phyloP scores from a whole-genome alignment of 768 basidiomycete species.

The Pleurotus djamor region DNA sequence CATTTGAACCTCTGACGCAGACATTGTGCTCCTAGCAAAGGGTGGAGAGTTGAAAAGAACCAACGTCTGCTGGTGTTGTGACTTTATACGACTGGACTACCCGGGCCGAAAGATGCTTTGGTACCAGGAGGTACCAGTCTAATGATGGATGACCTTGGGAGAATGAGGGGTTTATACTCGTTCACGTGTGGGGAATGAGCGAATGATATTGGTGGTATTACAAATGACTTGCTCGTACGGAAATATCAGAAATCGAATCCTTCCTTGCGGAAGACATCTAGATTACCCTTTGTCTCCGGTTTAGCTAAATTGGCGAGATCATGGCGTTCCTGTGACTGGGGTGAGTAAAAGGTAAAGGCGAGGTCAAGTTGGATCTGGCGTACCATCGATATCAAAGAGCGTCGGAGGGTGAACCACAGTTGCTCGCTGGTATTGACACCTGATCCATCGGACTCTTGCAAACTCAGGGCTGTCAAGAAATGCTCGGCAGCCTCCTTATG shows the following conservation, averaged over 20 bases:
- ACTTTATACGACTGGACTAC: too few relatives aligned
- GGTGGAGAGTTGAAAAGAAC: background rate
- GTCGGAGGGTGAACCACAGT: slow-evolving; percentile 86
- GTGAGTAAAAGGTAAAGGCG: slow-evolving; percentile 6
- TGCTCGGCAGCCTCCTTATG: slow-evolving; percentile 96
- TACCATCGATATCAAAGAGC: slow-evolving; percentile 82
- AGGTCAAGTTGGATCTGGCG: slow-evolving; percentile 14
- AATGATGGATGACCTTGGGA: background rate
- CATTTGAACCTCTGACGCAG: slow-evolving; percentile 13
- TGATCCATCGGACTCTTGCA: slow-evolving; percentile 60
- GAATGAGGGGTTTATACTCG: background rate
- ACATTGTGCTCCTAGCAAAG: slow-evolving; percentile 1
- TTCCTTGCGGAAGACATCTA: slow-evolving; percentile 74
- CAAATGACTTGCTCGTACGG: slow-evolving; percentile 4
- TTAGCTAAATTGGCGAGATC: slow-evolving; percentile 81
- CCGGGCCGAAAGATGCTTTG: too few relatives aligned
- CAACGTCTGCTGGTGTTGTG: background rate
- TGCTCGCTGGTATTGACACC: slow-evolving; percentile 76
- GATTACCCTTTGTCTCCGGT: slow-evolving; percentile 53
- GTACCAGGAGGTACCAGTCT: background rate
- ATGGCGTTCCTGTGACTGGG: slow-evolving; percentile 56
- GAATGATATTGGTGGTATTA: slow-evolving; percentile 2
- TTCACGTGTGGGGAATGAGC: background rate
- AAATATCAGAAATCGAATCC: slow-evolving; percentile 83
- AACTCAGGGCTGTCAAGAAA: slow-evolving; percentile 78